A percentile compares a stretch with the other conserved stretches of the same genome.
phyloP scores from a whole-genome alignment of 805 yeast species.

The Zygosaccharomyces lentus region DNA sequence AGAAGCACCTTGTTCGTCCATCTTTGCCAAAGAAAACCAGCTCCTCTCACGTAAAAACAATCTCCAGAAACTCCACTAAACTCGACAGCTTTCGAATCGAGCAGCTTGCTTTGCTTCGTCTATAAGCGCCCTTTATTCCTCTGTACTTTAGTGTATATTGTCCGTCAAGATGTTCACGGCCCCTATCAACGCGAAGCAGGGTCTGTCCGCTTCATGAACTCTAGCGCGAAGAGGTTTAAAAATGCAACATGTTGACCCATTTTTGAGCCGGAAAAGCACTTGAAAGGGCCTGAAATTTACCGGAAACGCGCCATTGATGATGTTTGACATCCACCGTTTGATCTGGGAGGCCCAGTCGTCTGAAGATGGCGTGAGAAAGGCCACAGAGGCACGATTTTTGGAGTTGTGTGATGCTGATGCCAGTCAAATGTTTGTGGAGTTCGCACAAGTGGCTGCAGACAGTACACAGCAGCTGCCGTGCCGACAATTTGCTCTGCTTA shows the following conservation, averaged over 20 bases:
- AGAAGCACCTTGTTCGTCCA: constrained; percentile 62
- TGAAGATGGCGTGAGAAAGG: constrained; percentile 48
- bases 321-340: constrained; percentile 17
- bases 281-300: neutral
- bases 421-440: constrained; percentile 39
- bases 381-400: constrained; percentile 50
- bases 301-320: neutral
- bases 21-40: constrained; percentile 4
- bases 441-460: constrained; percentile 42
- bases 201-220: neutral
- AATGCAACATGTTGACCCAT: neutral
- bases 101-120: neutral
- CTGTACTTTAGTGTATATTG: neutral
- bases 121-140: neutral
- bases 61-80: neutral
- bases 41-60: neutral
- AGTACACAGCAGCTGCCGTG: constrained; percentile 32
- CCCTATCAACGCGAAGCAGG: constrained; percentile 5
- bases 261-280: neutral
- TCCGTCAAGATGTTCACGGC: neutral
- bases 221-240: neutral
- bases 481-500: constrained; percentile 62
- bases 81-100: neutral
- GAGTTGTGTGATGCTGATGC: constrained; percentile 46
- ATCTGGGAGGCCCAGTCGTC: constrained; percentile 38